A percentile compares a stretch with the other conserved stretches of the same genome.
Conservation (phyloP, 164 flowering plant genomes). For the Buxus sempervirens region DNA sequence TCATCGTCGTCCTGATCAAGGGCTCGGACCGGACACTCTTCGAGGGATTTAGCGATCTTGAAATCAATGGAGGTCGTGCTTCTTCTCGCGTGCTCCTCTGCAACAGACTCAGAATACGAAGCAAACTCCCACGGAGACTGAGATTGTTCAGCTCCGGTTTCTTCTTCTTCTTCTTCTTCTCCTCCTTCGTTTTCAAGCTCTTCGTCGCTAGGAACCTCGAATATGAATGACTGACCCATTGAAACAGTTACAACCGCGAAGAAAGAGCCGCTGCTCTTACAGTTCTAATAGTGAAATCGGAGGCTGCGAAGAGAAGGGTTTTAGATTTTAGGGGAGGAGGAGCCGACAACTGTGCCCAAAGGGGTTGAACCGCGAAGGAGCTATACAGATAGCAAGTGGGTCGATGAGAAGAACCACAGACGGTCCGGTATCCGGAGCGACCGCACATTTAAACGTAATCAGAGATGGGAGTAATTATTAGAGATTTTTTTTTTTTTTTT, state of each 20-base stretch:
- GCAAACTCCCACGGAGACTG: constrained; percentile 96
- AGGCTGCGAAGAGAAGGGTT: too few species aligned
- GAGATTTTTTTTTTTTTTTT: too few species aligned
- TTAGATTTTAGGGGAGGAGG: too few species aligned
- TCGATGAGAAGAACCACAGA: too few species aligned
- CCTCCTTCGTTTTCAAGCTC: constrained; percentile 29
- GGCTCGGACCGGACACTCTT: constrained; percentile 28
- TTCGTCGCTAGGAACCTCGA: constrained; percentile 71
- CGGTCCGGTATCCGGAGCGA: too few species aligned
- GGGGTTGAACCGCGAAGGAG: too few species aligned
- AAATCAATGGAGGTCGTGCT: constrained; percentile 85
- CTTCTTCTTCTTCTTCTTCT: constrained; percentile 15
- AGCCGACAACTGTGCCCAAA: too few species aligned
- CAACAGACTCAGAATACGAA: constrained; percentile 63
- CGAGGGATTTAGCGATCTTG: constrained; percentile 59
- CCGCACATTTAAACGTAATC: too few species aligned
- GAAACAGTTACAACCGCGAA: neutral
- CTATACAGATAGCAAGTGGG: too few species aligned
- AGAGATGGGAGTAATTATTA: too few species aligned
- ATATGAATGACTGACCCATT: constrained; percentile 45
- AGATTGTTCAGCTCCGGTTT: constrained; percentile 19
- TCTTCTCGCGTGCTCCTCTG: constrained; percentile 82
- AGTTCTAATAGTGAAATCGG: too few species aligned
- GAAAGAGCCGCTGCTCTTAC: too few species aligned
- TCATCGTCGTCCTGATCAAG: constrained; percentile 24